phyloP scores from a whole-genome alignment of 331 rosid species.

The Dryas integrifolia region DNA sequence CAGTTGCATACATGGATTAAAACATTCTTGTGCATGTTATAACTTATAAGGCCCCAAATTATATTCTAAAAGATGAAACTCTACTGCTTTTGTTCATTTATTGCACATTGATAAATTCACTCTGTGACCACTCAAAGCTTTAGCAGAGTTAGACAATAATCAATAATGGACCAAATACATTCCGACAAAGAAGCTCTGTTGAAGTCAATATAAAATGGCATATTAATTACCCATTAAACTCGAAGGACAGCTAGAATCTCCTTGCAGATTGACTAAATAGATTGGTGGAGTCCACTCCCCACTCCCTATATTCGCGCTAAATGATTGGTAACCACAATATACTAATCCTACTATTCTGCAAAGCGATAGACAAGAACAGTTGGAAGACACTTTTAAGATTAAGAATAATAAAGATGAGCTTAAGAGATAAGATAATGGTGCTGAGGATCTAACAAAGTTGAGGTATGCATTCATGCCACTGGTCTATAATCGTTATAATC shows the following conservation, averaged over 20 bases:
- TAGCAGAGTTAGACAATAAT: no score
- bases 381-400: neutral
- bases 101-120: neutral
- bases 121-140: no score
- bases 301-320: constrained; percentile 55
- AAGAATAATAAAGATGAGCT: neutral
- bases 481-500: no score
- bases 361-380: neutral
- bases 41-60: neutral
- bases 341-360: neutral
- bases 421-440: neutral
- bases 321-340: constrained; percentile 28
- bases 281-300: constrained; percentile 25
- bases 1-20: neutral
- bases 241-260: constrained; percentile 38
- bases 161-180: constrained; percentile 10
- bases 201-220: constrained; percentile 29
- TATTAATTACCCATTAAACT: constrained; percentile 25
- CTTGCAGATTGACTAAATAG: constrained; percentile 9
- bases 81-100: neutral
- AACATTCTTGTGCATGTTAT: constrained; percentile 3
- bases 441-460: neutral
- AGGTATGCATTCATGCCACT: no score
- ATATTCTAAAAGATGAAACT: constrained; percentile 1
- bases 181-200: constrained; percentile 17